Evolutionary conservation across 2,329 filamentous ascomycete species (phyloP), one percentile per base, ranked within the genome.

Genomic region (Ceratocystis eucalypticola): DNA sequence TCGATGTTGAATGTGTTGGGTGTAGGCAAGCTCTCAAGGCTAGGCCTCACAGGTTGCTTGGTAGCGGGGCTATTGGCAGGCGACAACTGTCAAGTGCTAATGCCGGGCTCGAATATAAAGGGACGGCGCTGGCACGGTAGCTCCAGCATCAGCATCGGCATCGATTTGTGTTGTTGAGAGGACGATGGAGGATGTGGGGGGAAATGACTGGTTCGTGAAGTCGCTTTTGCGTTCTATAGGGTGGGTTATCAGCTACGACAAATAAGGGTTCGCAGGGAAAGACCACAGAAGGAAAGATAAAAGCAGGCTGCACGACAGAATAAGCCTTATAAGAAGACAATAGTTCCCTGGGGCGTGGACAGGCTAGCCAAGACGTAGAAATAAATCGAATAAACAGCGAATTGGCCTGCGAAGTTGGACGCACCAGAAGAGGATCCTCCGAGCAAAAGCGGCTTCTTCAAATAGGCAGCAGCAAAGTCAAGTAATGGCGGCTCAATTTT

Each of bases 121-220:
- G 53, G 64, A 50, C 55, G 65, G 57, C 65, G 67, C 67, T 66
- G 67, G 64, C 44, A 61, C 57, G 64, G 64, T 30, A 66, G 44
- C 46, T 68, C 66, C 64, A 65, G 66, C 66, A 66, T 66, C 30
- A 61, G 62, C 65, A 68, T 68, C 66, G 66, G 62, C 28, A 22
- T 66, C 46, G 41, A 28, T 33, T 28, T 37, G 20, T 15, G 57
- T 22, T 25, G 45, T 46, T 44, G 33, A 6, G 28, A 15, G 62
- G 62, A 22, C 44, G 64, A 45, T 37, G 55, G 55, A 22, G 17
- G 55, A 33, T 15, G 55, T n/a, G 22, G 46, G 59, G 59, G 30
- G 17, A 30, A n/a, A n/a, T 17, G 37, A 8, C n/a, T 17, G n/a
- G 44, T 20, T 62, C 17, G 64, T 22, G 20, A 57, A 41, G 30